Evolutionary conservation across 2,329 filamentous ascomycete species (phyloP).

Genomic region (Thielaviopsis euricoi): DNA sequence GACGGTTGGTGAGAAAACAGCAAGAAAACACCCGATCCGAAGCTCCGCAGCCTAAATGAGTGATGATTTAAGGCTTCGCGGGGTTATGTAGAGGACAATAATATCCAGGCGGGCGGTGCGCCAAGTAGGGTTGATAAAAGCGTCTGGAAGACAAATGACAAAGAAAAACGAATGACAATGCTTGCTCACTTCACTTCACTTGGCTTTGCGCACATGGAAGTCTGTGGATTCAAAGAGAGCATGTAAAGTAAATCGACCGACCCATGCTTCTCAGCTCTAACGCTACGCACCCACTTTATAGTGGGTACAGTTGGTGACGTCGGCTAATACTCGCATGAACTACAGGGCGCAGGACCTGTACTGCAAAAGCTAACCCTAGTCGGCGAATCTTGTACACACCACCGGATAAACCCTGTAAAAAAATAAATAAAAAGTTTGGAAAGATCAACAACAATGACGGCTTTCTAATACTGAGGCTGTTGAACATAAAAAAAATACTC

Average conservation of each 20-base stretch:
- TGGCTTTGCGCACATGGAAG: neutral
- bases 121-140: neutral
- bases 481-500: too few species aligned
- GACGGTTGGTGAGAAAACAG: neutral
- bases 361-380: neutral
- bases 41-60: neutral
- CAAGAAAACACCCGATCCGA: neutral
- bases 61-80: neutral
- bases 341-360: neutral
- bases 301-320: neutral
- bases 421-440: neutral
- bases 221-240: neutral
- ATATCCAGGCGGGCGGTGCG: too few species aligned
- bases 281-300: neutral
- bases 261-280: too few species aligned
- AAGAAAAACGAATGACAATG: neutral
- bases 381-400: too few species aligned
- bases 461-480: too few species aligned
- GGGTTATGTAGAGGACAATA: neutral
- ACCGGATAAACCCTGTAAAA: too few species aligned
- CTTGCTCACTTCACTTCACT: neutral
- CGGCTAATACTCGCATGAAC: conserved; percentile 3
- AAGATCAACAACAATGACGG: too few species aligned
- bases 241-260: neutral
- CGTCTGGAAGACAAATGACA: neutral